Evolutionary conservation across 2,329 filamentous ascomycete species (phyloP), one percentile per base, ranked within the genome.

Genomic region (Talaromyces sp.): DNA sequence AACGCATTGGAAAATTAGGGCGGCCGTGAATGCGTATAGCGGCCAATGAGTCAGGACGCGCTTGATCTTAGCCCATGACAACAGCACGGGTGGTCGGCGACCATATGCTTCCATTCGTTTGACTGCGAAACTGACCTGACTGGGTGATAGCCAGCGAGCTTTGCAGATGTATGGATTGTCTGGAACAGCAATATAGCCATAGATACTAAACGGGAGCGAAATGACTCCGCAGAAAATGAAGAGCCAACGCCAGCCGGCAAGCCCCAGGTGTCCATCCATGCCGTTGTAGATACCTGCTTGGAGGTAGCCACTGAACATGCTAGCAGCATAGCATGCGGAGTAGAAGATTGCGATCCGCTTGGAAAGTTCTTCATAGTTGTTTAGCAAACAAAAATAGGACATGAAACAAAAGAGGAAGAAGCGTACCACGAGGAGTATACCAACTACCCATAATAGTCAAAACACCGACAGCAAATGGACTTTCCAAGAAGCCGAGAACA

Each of bases 111-210:
- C 62, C 62, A 64, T 64, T 44, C 62, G 59, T 56, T 56, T 59
- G 53, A 57, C 50, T 1, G 62, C 62, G 4, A 59, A 59, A 2
- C 42, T 56, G 3, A 64, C 59, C 30, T 62, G 56, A 5, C 42
- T 42, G 0, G 47, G 28, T 51, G 50, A 64, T 61, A 68, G 62
- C 66, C 66, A 68, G 52, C 61, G 56, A 27, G 61, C 63, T 51
- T 59, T 61, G 30, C 61, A 61, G 47, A 78, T 69, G 57, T 69
- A 78, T 65, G 72, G 72, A 30, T 72, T 70, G 51, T 75, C 72
- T 1, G 72, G 72, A 12, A 73, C 61, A 66, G 72, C 70, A 57
- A 69, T 64, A 44, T 70, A 69, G 5, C 70, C 71, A 23, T 63
- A 65, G 5, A 63, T 34, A 34, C 69, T 71, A 63, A 70, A 72